phyloP scores from a whole-genome alignment of 2,329 filamentous ascomycete species.

The Penicillium sp. region DNA sequence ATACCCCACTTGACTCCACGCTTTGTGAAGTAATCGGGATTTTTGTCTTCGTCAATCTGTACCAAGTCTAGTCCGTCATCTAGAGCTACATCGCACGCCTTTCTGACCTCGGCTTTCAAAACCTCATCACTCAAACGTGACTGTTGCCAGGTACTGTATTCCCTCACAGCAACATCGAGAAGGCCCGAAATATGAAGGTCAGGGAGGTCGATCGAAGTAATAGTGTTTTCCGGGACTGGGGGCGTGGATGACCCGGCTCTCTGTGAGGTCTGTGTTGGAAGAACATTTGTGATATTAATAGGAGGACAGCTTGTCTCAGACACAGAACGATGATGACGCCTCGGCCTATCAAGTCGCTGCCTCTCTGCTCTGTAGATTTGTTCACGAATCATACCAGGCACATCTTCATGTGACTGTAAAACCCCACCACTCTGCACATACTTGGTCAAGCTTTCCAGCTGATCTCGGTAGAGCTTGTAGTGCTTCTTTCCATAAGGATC shows the following conservation, averaged over 20 bases:
- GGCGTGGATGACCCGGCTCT: neutral
- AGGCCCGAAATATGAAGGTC: constrained; percentile 9
- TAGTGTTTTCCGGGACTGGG: neutral
- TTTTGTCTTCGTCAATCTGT: constrained; percentile 5
- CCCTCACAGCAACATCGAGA: constrained; percentile 10
- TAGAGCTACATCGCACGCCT: constrained; percentile 8
- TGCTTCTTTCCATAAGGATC: constrained; percentile 22
- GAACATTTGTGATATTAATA: constrained; percentile 12
- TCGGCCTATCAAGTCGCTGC: neutral
- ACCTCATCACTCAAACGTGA: constrained; percentile 8
- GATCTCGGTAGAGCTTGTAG: constrained; percentile 12
- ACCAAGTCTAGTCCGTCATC: constrained; percentile 6
- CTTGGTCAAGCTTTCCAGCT: constrained; percentile 12
- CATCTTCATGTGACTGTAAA: constrained; percentile 12
- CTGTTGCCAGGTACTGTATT: constrained; percentile 13
- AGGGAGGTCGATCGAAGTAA: neutral
- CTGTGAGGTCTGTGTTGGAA: neutral
- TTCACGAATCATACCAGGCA: constrained; percentile 12
- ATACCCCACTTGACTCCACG: constrained; percentile 3
- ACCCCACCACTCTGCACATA: constrained; percentile 7
- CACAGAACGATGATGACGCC: no score
- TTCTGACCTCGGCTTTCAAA: constrained; percentile 17
- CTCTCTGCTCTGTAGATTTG: constrained; percentile 16
- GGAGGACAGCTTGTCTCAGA: constrained; percentile 14
- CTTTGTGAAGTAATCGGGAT: neutral